Evolutionary conservation across 2,329 filamentous ascomycete genomes (phyloP).

Genomic region (Fusarium avenaceum): DNA sequence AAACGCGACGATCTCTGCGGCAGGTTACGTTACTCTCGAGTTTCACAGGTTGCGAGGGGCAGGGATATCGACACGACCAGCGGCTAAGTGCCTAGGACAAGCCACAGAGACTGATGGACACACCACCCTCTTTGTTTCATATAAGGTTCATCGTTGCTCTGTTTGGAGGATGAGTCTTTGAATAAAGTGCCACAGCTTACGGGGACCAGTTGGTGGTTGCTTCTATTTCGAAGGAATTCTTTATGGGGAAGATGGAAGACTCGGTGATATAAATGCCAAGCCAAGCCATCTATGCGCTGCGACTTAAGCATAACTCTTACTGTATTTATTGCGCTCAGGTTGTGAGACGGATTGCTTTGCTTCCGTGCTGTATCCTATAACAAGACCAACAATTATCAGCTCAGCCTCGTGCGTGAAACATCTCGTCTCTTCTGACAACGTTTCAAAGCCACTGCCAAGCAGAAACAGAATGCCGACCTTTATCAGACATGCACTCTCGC

Average conservation of each 20-base stretch:
- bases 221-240: neutral
- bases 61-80: slow-evolving; percentile 33
- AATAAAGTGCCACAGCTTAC: slow-evolving; percentile 20
- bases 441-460: slow-evolving; percentile 19
- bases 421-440: slow-evolving; percentile 19
- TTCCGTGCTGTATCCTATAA: slow-evolving; percentile 1
- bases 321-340: neutral
- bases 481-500: slow-evolving; percentile 1
- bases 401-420: slow-evolving; percentile 37
- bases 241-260: slow-evolving; percentile 11
- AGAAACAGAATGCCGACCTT: neutral
- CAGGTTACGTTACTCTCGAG: slow-evolving; percentile 43
- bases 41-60: slow-evolving; percentile 39
- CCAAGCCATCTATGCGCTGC: neutral
- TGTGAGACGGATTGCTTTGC: slow-evolving; percentile 5
- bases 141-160: slow-evolving; percentile 17
- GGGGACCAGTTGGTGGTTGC: neutral
- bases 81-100: slow-evolving; percentile 32
- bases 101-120: slow-evolving; percentile 9
- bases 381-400: slow-evolving; percentile 13
- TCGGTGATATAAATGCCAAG: neutral
- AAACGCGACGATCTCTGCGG: slow-evolving; percentile 42
- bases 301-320: neutral
- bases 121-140: slow-evolving; percentile 24
- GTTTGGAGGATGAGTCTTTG: neutral